Evolutionary conservation across 805 yeast genomes (phyloP), one percentile per base, ranked within the genome.

Genomic region (Cyberlindnera petersonii): DNA sequence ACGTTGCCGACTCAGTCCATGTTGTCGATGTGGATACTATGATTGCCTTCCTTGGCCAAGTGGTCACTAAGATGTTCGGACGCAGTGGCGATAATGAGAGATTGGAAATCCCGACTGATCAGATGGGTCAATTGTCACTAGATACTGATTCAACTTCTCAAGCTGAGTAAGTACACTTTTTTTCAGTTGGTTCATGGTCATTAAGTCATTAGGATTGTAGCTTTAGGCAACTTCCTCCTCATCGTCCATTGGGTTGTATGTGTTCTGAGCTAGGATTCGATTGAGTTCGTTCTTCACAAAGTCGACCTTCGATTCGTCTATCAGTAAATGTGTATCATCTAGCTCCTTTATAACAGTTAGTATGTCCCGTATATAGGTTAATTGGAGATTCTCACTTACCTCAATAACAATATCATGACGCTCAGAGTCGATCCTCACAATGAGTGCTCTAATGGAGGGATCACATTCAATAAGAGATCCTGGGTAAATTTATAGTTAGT

Each of bases 371-470:
- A 10, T 21, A 4, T 15, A 13, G 9, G 5, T 8, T 5, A 8
- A 10, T 11, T n/a, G 17, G 17, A 17, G 42, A 33, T 9, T 14
- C n/a, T n/a, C n/a, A 40, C 61, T 18, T 31, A 61, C 66, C 40
- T 76, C 79, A 16, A 78, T 60, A 5, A 79, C 75, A 24, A 93
- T 81, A 49, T 88, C 95, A 42, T 86, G 82, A 26, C 71, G 64
- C 20, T 77, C 75, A 0, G 86, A 66, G 60, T 93, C 98, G 30
- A 91, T 83, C 57, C 80, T 83, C 17, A 91, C 64, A 2, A 91
- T 86, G 34, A 91, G 68, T 0, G 98, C 96, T 47, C 79, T 74
- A 47, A 91, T 88, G 1, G 97, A 86, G 2, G 98, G 98, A 59
- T 91, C 98, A 59, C 97, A 76, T 47, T 74, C 71, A 14, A 76